Evolutionary conservation across 2,329 filamentous ascomycete species (phyloP).

Genomic region (Hirsutella minnesotensis): DNA sequence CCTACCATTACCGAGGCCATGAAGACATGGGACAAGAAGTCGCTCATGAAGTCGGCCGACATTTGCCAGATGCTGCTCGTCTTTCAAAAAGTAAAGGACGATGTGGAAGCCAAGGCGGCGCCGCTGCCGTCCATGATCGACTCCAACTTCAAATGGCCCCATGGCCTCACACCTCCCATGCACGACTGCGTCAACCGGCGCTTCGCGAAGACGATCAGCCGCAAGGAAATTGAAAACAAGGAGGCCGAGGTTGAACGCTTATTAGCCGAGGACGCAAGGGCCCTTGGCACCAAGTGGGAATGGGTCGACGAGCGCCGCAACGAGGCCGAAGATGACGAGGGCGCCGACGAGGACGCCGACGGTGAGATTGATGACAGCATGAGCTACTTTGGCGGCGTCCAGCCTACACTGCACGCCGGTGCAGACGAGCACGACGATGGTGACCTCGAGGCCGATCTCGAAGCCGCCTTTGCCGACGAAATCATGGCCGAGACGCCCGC

Average conservation of each 20-base stretch:
- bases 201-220: slow-evolving; percentile 72
- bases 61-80: slow-evolving; percentile 83
- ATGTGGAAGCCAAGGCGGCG: slow-evolving; percentile 52
- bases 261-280: slow-evolving; percentile 54
- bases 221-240: slow-evolving; percentile 75
- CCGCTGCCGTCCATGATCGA: slow-evolving; percentile 65
- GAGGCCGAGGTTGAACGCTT: slow-evolving; percentile 69
- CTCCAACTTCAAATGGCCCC: slow-evolving; percentile 61
- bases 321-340: slow-evolving; percentile 29
- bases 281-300: slow-evolving; percentile 49
- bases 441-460: slow-evolving; percentile 42
- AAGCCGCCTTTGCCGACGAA: slow-evolving; percentile 38
- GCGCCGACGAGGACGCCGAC: slow-evolving; percentile 39
- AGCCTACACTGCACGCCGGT: slow-evolving; percentile 9
- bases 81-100: slow-evolving; percentile 52
- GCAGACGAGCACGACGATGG: slow-evolving; percentile 31
- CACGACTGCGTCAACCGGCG: slow-evolving; percentile 71
- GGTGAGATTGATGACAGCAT: slow-evolving; percentile 31
- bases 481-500: slow-evolving; percentile 26
- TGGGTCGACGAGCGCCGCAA: slow-evolving; percentile 42
- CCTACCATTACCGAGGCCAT: slow-evolving; percentile 81
- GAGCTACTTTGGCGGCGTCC: slow-evolving; percentile 17
- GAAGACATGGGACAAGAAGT: slow-evolving; percentile 86
- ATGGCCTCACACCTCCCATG: slow-evolving; percentile 81
- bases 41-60: slow-evolving; percentile 81